phyloP scores from a whole-genome alignment of 345 rosid species.

The Bruguiera sexangula region DNA sequence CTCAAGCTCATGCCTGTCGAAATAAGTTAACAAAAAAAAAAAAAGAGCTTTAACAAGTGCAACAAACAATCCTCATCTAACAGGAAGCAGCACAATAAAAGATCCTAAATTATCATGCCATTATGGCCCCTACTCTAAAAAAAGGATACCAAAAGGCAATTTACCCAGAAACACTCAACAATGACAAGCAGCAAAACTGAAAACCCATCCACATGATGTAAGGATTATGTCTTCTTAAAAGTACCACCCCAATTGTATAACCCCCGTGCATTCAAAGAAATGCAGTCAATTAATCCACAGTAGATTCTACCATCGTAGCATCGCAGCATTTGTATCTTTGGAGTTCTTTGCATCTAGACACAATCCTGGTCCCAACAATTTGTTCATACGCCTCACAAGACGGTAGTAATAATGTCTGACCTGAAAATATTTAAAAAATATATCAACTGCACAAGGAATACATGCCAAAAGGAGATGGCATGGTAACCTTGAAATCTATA shows the following conservation, averaged over 20 bases:
- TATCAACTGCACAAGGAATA: too few relatives aligned
- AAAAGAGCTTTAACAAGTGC: not conserved
- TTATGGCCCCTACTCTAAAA: not conserved
- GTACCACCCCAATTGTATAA: not conserved
- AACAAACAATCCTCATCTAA: not conserved
- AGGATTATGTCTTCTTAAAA: too few relatives aligned
- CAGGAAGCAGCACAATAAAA: not conserved
- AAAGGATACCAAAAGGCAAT: not conserved
- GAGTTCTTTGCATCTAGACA: constrained; percentile 96
- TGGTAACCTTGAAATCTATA: constrained; percentile 5
- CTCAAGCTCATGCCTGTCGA: not conserved
- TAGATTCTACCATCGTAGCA: constrained; percentile 87
- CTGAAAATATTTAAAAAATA: constrained; percentile 38
- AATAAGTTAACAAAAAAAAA: not conserved
- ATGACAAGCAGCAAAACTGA: not conserved
- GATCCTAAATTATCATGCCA: not conserved
- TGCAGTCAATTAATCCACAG: not conserved
- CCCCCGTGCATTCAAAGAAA: not conserved
- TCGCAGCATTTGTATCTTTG: constrained; percentile 95
- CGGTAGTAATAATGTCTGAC: constrained; percentile 98
- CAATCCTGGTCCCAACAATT: constrained; percentile 80
- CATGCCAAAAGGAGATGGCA: too few relatives aligned
- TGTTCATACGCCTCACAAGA: constrained; percentile 98
- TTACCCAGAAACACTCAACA: not conserved
- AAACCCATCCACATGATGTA: not conserved